Base-by-base conservation (phyloP, 306 rosid species). In the Quillaja saponaria region DNA sequence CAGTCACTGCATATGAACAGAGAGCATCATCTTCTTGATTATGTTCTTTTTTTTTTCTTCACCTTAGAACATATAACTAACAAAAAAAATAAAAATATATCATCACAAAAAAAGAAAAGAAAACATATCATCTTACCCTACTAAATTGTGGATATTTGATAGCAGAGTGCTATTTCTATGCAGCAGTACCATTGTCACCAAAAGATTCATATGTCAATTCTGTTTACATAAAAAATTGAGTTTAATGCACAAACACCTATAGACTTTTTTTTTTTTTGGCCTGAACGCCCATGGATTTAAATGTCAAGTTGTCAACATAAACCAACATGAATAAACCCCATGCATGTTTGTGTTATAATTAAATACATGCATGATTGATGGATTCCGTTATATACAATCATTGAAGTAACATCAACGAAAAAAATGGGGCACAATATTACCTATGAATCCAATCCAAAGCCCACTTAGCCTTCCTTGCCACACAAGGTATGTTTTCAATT, bases 381-480 rank as follows among this genome's bases (percentile, higher is more conserved):
- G 35, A 13, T 49, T 40, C 10, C 46, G 44, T 31, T 18, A 28
- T 17, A 40, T 15, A 55, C 16, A 39, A 45, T 66, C 4, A 62
- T 28, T 5, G 16, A 55, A 8, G 13, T 11, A 12, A 44, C 9
- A 38, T 63, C 40, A 52, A 21, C 41, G 54, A 13, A 40, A 5
- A 50, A 17, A 20, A 16, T 41, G 33, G 25, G 19, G 67, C 57
- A 33, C 28, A 59, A 15, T 10, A 20, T 68, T 56, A 90, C 97
- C 95, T 85, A 12, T 77, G 60, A 69, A 87, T 90, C 97, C 97
- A 90, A 73, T 80, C 67, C 78, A 87, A 48, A 49, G 97, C 95
- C 97, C 97, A 90, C 40, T 85, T 73, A 45, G 95, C 95, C 80
- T 90, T 90, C 81, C 70, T 81, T 73, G 87, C 71, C n/a, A 90